Conservation (phyloP, 2,329 filamentous ascomycete genomes). For the Apiospora hydei region DNA sequence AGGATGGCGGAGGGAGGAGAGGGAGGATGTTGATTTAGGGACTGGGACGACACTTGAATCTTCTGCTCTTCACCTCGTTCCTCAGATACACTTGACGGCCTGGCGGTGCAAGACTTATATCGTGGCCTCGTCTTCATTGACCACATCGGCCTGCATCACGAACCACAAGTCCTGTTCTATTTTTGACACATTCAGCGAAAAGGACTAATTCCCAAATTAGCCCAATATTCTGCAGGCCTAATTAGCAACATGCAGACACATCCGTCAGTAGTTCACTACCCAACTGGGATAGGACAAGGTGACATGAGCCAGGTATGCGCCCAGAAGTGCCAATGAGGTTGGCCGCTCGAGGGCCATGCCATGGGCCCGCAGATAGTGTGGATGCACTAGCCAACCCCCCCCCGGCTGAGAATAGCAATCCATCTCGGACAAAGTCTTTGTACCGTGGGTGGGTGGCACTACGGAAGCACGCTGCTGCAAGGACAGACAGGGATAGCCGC, state of each 20-base stretch:
- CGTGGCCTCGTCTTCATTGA: slow-evolving; percentile 53
- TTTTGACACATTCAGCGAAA: slow-evolving; percentile 50
- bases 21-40: slow-evolving; percentile 45
- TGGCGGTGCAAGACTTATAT: slow-evolving; percentile 66
- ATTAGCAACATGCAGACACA: slow-evolving; percentile 41
- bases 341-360: slow-evolving; percentile 33
- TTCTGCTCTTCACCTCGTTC: slow-evolving; percentile 52
- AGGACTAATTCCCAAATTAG: slow-evolving; percentile 51
- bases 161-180: slow-evolving; percentile 51
- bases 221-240: slow-evolving; percentile 42
- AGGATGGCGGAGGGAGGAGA: slow-evolving; percentile 44
- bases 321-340: slow-evolving; percentile 55
- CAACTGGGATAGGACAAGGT: slow-evolving; percentile 32
- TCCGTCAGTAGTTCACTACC: not conserved
- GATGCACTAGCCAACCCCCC: slow-evolving; percentile 39
- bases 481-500: slow-evolving; percentile 34
- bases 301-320: slow-evolving; percentile 48
- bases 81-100: slow-evolving; percentile 46
- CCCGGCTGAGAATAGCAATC: slow-evolving; percentile 40
- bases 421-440: slow-evolving; percentile 35
- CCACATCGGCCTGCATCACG: slow-evolving; percentile 43
- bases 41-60: slow-evolving; percentile 60
- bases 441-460: slow-evolving; percentile 41
- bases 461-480: slow-evolving; percentile 41
- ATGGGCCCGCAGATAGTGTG: slow-evolving; percentile 39